A percentile compares a stretch with the other conserved stretches of the same genome.
phyloP scores from a whole-genome alignment of 495 filamentous ascomycete species.

The Bathelium albidoporum region DNA sequence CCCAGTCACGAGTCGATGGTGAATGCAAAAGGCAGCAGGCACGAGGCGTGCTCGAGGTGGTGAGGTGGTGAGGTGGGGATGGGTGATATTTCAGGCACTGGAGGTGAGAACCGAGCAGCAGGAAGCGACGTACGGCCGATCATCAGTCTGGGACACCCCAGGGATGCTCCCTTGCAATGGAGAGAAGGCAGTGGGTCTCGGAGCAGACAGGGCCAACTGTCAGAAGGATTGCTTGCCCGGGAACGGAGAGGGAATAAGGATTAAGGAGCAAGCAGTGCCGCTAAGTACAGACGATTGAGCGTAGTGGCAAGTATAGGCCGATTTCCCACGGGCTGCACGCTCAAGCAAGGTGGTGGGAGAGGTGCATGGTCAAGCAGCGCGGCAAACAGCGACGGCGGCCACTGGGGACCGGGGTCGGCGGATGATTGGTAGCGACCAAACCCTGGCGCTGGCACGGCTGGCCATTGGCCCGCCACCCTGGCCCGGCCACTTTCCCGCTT shows the following conservation, averaged over 20 bases:
- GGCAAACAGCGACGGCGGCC: constrained; percentile 1
- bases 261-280: no score
- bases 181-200: no score
- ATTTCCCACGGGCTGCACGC: not conserved
- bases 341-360: not conserved
- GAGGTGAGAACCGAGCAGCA: constrained; percentile 4
- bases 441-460: not conserved
- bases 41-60: not conserved
- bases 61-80: not conserved
- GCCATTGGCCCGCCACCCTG: not conserved
- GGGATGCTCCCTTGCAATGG: not conserved
- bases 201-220: no score
- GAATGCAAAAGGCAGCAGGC: not conserved
- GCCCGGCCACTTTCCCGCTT: not conserved
- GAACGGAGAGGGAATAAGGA: no score
- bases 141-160: not conserved
- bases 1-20: not conserved
- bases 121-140: not conserved
- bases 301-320: not conserved
- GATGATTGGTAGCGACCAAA: not conserved
- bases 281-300: not conserved
- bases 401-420: not conserved
- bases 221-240: no score
- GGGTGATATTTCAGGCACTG: not conserved
- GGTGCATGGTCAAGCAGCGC: not conserved